Conservation (phyloP, 1,284 basidiomycete species). For the Puccinia triticina region DNA sequence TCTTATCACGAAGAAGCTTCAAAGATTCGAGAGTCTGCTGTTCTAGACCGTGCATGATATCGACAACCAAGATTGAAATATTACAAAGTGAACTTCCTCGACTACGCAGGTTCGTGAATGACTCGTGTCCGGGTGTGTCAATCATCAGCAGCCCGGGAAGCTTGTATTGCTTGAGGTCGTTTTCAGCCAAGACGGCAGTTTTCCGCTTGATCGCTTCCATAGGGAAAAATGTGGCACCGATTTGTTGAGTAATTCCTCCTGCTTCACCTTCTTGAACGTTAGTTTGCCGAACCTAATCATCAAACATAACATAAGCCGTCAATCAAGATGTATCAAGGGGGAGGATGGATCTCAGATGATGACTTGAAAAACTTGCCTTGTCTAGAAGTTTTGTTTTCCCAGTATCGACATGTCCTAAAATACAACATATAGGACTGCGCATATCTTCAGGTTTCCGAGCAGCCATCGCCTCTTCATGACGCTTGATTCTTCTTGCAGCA, state of each 20-base stretch:
- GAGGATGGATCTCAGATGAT: neutral
- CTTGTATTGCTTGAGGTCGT: conserved; percentile 86
- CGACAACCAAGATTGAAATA: conserved; percentile 97
- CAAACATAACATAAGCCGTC: conserved; percentile 3
- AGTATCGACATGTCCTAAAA: conserved; percentile 98
- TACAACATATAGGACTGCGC: conserved; percentile 97
- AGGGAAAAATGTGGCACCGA: conserved; percentile 99
- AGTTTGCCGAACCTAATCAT: conserved; percentile 84
- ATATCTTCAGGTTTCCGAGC: conserved; percentile 86
- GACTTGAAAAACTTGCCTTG: conserved; percentile 68
- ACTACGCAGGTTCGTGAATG: conserved; percentile 94
- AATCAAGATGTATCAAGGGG: neutral
- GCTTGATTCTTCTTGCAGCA: conserved; percentile 76
- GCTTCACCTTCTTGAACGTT: conserved; percentile 99
- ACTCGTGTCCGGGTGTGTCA: conserved; percentile 99
- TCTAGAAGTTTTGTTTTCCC: conserved; percentile 98
- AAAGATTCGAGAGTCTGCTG: conserved; percentile 96
- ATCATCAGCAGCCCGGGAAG: conserved; percentile 95
- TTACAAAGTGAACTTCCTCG: conserved; percentile 98
- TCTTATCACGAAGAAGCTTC: conserved; percentile 85
- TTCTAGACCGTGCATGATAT: conserved; percentile 99
- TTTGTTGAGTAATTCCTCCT: conserved; percentile 99
- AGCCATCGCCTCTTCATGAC: conserved; percentile 82
- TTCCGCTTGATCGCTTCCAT: conserved; percentile 92
- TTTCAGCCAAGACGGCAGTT: conserved; percentile 86